These are phyloP conservation scores for Penicillium alfredii DNA, from an alignment of 495 filamentous ascomycete genomes.

Conservation along the genomic window DNA sequence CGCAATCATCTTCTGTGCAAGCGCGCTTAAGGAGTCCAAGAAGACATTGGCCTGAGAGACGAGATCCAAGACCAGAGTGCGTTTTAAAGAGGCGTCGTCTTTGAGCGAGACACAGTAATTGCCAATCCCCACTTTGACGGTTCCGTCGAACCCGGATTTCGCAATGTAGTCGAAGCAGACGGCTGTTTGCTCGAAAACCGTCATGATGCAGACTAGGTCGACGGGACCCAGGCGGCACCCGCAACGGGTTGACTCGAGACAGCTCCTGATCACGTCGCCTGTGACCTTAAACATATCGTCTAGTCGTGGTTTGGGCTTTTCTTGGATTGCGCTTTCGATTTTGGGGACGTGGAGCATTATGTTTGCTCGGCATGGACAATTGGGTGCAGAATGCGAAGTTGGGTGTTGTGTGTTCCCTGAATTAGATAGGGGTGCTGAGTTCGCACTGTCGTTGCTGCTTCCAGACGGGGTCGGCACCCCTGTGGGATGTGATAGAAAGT, in stretches of 20 bases:
- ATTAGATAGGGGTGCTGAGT: too few relatives aligned
- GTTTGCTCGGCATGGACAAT: conserved; percentile 7
- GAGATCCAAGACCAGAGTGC: conserved; percentile 5
- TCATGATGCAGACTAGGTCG: conserved; percentile 11
- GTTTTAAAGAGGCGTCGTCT: conserved; percentile 6
- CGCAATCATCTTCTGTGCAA: conserved; percentile 3
- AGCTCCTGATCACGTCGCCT: conserved; percentile 7
- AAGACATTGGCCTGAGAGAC: conserved; percentile 4
- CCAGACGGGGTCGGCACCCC: too few relatives aligned
- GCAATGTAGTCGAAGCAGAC: conserved; percentile 10
- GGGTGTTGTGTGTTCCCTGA: not conserved
- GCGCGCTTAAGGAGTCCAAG: conserved; percentile 1
- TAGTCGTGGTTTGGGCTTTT: conserved; percentile 5
- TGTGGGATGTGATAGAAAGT: too few relatives aligned
- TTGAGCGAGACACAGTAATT: conserved; percentile 5
- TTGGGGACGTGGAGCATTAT: conserved; percentile 7
- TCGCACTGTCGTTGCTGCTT: too few relatives aligned
- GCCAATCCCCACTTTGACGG: conserved; percentile 7
- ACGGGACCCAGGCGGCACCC: conserved; percentile 3
- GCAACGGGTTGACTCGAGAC: conserved; percentile 3
- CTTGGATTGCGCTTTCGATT: conserved; percentile 4
- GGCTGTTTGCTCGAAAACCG: conserved; percentile 9
- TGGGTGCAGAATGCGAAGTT: not conserved
- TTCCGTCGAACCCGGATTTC: conserved; percentile 5
- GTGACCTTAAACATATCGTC: conserved; percentile 10